These are phyloP conservation scores for Pelargonium myrrhifolium DNA, from an alignment of 441 rosid genomes.

Conservation along the genomic window DNA sequence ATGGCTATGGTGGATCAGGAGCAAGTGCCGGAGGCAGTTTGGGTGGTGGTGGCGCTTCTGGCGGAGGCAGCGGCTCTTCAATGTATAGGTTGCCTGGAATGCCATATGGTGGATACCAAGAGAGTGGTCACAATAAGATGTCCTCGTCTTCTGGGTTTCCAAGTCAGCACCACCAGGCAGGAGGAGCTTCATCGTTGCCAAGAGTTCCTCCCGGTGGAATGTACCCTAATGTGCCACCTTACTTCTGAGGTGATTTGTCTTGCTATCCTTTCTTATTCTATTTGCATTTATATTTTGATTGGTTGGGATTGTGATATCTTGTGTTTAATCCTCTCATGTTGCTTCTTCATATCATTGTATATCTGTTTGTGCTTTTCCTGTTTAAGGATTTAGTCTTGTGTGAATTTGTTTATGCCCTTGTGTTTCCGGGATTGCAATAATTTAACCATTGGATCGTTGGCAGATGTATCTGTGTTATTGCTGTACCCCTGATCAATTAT, in stretches of 20 bases:
- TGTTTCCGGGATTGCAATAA: too few relatives aligned
- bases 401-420: too few relatives aligned
- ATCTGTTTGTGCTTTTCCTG: not conserved
- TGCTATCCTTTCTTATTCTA: not conserved
- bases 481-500: too few relatives aligned
- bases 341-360: not conserved
- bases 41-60: constrained; percentile 34
- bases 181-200: constrained; percentile 51
- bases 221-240: constrained; percentile 71
- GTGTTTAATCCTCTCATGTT: not conserved
- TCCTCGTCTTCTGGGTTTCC: constrained; percentile 44
- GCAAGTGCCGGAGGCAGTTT: constrained; percentile 25
- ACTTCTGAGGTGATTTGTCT: constrained; percentile 50
- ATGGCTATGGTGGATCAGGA: constrained; percentile 28
- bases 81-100: constrained; percentile 41
- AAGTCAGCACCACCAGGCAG: constrained; percentile 52
- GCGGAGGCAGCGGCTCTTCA: constrained; percentile 20
- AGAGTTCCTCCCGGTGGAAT: constrained; percentile 79
- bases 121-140: constrained; percentile 53
- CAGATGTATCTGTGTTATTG: too few relatives aligned
- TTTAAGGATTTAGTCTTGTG: too few relatives aligned
- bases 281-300: not conserved
- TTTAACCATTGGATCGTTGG: too few relatives aligned
- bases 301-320: not conserved
- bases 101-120: constrained; percentile 60